phyloP scores from a whole-genome alignment of 2,329 filamentous ascomycete species.

The Tolypocladium ovalisporum region DNA sequence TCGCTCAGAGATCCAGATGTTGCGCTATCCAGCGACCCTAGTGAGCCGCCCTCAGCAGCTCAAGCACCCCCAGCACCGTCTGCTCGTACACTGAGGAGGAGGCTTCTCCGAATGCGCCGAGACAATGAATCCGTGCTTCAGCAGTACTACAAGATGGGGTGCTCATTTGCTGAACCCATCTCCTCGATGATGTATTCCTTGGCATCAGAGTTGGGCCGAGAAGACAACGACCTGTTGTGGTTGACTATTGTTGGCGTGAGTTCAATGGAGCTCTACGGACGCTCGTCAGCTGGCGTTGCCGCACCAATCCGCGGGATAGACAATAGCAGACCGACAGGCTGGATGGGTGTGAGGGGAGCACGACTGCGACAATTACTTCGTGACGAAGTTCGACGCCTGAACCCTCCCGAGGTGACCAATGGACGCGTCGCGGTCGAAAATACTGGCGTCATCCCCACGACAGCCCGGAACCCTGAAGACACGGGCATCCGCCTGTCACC shows the following conservation, averaged over 20 bases:
- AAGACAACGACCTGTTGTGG: constrained; percentile 96
- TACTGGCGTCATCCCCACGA: constrained; percentile 78
- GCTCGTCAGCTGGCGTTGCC: constrained; percentile 70
- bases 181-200: constrained; percentile 91
- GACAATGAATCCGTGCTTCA: constrained; percentile 69
- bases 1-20: constrained; percentile 38
- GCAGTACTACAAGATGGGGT: constrained; percentile 76
- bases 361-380: constrained; percentile 76
- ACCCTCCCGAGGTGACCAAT: constrained; percentile 61
- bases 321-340: constrained; percentile 51
- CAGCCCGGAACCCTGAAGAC: constrained; percentile 79
- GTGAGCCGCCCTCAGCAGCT: constrained; percentile 46
- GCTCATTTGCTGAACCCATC: constrained; percentile 89
- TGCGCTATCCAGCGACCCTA: constrained; percentile 35
- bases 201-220: constrained; percentile 85
- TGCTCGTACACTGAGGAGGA: constrained; percentile 58
- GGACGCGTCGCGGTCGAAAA: constrained; percentile 54
- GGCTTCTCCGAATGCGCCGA: constrained; percentile 61
- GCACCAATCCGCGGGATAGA: constrained; percentile 45
- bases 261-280: constrained; percentile 85
- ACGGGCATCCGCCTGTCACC: constrained; percentile 86
- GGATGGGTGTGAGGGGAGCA: constrained; percentile 73
- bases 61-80: constrained; percentile 54
- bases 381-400: constrained; percentile 88
- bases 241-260: constrained; percentile 87